Conservation (phyloP, 441 rosid species). For the Gossypium laxum region DNA sequence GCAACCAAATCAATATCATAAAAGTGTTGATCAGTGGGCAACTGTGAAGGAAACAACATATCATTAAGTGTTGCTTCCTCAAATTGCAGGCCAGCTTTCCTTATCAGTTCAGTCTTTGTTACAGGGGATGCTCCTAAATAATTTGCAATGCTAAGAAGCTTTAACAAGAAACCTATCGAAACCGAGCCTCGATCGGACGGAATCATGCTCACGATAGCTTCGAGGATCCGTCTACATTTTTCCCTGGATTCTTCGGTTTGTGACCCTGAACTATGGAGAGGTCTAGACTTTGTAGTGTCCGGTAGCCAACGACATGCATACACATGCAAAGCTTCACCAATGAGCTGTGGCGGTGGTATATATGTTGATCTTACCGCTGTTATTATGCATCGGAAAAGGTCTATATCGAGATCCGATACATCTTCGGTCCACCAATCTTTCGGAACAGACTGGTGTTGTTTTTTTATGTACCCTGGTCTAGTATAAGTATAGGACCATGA, state of each 20-base stretch:
- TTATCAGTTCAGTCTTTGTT: conserved; percentile 60
- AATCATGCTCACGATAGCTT: conserved; percentile 66
- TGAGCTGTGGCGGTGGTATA: conserved; percentile 60
- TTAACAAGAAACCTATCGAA: conserved; percentile 66
- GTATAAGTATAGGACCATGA: conserved; percentile 90
- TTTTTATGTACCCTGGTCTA: conserved; percentile 55
- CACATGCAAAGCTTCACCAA: conserved; percentile 92
- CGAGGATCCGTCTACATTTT: conserved; percentile 51
- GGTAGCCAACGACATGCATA: conserved; percentile 91
- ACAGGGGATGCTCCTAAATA: conserved; percentile 54
- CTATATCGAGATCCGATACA: conserved; percentile 77
- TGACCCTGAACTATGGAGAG: conserved; percentile 34
- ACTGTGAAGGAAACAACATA: conserved; percentile 51
- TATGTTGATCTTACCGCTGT: conserved; percentile 56
- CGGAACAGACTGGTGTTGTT: conserved; percentile 58
- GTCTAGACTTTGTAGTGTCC: conserved; percentile 39
- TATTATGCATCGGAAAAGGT: conserved; percentile 66
- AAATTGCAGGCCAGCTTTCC: conserved; percentile 62
- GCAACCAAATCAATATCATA: conserved; percentile 65
- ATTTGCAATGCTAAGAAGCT: conserved; percentile 70
- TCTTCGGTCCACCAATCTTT: conserved; percentile 99
- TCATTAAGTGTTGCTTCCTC: conserved; percentile 65
- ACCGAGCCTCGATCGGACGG: conserved; percentile 83
- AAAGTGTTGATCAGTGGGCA: conserved; percentile 31
- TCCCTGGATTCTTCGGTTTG: conserved; percentile 35